These are phyloP conservation scores for Hymenoscyphus infarciens DNA, from an alignment of 2,329 filamentous ascomycete genomes.

Conservation along the genomic window DNA sequence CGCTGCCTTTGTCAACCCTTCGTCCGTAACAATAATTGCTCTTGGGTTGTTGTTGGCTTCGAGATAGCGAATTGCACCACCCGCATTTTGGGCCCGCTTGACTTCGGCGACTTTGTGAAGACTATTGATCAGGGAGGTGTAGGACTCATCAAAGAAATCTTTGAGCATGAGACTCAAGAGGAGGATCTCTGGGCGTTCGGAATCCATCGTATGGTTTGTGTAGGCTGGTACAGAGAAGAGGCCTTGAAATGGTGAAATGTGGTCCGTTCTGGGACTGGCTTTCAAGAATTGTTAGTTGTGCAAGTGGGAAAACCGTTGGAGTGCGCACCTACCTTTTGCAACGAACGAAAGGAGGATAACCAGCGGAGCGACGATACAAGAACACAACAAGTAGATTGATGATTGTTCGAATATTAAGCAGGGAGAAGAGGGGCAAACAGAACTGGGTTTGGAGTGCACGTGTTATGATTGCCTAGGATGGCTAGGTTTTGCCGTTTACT, in stretches of 20 bases:
- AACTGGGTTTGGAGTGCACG: too few species aligned
- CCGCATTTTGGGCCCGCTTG: slow-evolving; percentile 19
- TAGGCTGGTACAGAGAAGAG: background rate
- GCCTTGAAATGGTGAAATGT: too few species aligned
- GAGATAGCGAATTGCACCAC: slow-evolving; percentile 22
- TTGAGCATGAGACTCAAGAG: slow-evolving; percentile 20
- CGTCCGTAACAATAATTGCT: slow-evolving; percentile 31
- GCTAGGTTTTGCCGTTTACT: too few species aligned
- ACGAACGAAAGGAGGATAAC: too few species aligned
- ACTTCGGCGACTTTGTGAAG: slow-evolving; percentile 15
- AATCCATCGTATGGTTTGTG: background rate
- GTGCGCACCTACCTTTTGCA: too few species aligned
- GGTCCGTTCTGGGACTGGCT: too few species aligned
- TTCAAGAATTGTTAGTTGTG: too few species aligned
- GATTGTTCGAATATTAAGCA: too few species aligned
- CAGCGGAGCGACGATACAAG: too few species aligned
- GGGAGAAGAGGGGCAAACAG: too few species aligned
- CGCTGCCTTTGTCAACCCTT: slow-evolving; percentile 26
- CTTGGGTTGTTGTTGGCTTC: slow-evolving; percentile 24
- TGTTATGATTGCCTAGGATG: too few species aligned
- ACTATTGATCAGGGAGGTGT: slow-evolving; percentile 19
- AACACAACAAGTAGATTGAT: too few species aligned
- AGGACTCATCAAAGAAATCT: slow-evolving; percentile 18
- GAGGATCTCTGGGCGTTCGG: slow-evolving; percentile 16
- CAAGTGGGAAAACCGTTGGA: background rate